Evolutionary conservation across 2,329 filamentous ascomycete genomes (phyloP).

Genomic region (Myriosclerotinia scirpicola): DNA sequence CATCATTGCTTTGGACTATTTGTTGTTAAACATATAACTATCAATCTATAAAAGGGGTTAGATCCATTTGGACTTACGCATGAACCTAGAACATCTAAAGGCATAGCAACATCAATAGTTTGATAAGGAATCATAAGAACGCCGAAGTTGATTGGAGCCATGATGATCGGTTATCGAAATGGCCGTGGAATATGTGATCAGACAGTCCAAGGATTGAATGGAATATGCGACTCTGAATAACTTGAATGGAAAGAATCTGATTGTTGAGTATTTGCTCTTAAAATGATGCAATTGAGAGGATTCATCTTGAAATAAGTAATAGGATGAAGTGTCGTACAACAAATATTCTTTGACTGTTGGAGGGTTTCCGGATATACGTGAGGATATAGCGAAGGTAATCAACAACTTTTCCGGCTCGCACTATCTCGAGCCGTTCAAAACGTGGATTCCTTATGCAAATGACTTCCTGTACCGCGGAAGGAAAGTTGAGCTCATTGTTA

Average conservation of each 20-base stretch:
- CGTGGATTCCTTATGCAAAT: background rate
- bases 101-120: conserved; percentile 34
- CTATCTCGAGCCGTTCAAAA: no score
- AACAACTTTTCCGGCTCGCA: background rate
- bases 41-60: background rate
- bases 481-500: background rate
- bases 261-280: background rate
- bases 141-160: conserved; percentile 37
- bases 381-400: conserved; percentile 2
- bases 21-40: background rate
- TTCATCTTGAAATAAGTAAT: background rate
- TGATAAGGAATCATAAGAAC: conserved; percentile 36
- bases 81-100: conserved; percentile 34
- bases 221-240: background rate
- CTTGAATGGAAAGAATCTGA: background rate
- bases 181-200: background rate
- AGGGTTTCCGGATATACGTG: conserved; percentile 7
- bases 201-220: background rate
- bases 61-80: conserved; percentile 23
- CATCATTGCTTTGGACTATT: conserved; percentile 4
- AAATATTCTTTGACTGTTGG: background rate
- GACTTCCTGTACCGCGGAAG: background rate
- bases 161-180: conserved; percentile 9
- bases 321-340: background rate
- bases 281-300: background rate